A percentile compares a stretch with the other conserved stretches of the same genome.
These are phyloP conservation scores for Tephrocybe sp. DNA, from an alignment of 768 basidiomycete genomes.

Conservation along the genomic window DNA sequence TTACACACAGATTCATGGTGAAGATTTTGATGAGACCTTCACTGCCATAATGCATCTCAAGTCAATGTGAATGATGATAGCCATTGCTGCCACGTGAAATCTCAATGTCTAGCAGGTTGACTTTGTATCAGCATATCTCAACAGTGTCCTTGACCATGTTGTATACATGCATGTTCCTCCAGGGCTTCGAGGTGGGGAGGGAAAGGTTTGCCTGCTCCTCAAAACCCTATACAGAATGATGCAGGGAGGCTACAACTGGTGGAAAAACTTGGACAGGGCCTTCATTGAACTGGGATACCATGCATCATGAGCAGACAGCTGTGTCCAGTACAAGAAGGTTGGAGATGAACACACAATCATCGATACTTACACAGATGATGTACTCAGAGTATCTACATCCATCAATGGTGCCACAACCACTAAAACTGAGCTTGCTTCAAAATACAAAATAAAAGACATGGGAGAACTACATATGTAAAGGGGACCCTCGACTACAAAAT, in stretches of 20 bases:
- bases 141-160: conserved; percentile 20
- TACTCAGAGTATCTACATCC: neutral
- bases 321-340: neutral
- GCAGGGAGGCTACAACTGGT: conserved; percentile 22
- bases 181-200: conserved; percentile 19
- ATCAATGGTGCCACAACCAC: no score
- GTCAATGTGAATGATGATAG: conserved; percentile 18
- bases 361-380: neutral
- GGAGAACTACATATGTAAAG: conserved; percentile 7
- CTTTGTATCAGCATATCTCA: conserved; percentile 35
- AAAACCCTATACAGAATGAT: conserved; percentile 25
- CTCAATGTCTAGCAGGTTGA: conserved; percentile 33
- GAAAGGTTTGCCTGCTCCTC: conserved; percentile 22
- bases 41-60: conserved; percentile 18
- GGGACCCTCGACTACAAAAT: conserved; percentile 2
- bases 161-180: conserved; percentile 19
- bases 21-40: conserved; percentile 28
- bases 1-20: conserved; percentile 32
- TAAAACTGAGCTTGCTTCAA: no score
- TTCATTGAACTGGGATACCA: neutral
- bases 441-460: no score
- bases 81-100: conserved; percentile 24
- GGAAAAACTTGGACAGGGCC: neutral
- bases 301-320: neutral
- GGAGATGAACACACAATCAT: neutral